These are phyloP conservation scores for Medicago ruthenica DNA, from an alignment of 306 rosid genomes.

Conservation along the genomic window DNA sequence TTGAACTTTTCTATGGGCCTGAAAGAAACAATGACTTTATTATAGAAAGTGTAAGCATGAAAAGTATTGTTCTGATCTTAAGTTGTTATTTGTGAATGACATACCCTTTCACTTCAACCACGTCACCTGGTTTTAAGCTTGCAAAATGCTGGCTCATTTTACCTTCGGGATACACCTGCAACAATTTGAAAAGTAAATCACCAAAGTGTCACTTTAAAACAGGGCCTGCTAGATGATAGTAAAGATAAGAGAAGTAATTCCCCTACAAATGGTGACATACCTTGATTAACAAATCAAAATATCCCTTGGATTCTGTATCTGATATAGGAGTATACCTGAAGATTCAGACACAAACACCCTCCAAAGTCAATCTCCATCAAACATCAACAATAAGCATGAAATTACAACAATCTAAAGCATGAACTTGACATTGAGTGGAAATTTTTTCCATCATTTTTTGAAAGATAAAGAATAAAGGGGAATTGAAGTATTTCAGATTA, in stretches of 20 bases:
- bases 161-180: constrained; percentile 93
- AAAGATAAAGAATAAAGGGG: constrained; percentile 11
- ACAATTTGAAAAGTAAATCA: constrained; percentile 40
- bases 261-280: constrained; percentile 47
- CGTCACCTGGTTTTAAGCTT: constrained; percentile 95
- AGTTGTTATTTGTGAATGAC: constrained; percentile 27
- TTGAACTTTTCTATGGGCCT: constrained; percentile 94
- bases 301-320: constrained; percentile 87
- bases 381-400: constrained; percentile 29
- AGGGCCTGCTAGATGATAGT: constrained; percentile 7
- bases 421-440: constrained; percentile 19
- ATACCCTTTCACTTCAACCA: constrained; percentile 98
- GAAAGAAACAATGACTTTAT: constrained; percentile 46
- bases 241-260: constrained; percentile 28
- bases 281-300: constrained; percentile 95
- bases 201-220: constrained; percentile 6
- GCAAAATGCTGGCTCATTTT: constrained; percentile 99
- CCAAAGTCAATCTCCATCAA: constrained; percentile 33
- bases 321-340: constrained; percentile 97
- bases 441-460: background rate
- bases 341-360: constrained; percentile 33
- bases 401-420: constrained; percentile 8
- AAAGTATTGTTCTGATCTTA: constrained; percentile 32
- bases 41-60: constrained; percentile 38
- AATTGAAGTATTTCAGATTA: background rate